Percentiles rank a stretch among this genome's conserved stretches.
Evolutionary conservation across 768 basidiomycete species (phyloP).

Genomic region (Suillus sp.): DNA sequence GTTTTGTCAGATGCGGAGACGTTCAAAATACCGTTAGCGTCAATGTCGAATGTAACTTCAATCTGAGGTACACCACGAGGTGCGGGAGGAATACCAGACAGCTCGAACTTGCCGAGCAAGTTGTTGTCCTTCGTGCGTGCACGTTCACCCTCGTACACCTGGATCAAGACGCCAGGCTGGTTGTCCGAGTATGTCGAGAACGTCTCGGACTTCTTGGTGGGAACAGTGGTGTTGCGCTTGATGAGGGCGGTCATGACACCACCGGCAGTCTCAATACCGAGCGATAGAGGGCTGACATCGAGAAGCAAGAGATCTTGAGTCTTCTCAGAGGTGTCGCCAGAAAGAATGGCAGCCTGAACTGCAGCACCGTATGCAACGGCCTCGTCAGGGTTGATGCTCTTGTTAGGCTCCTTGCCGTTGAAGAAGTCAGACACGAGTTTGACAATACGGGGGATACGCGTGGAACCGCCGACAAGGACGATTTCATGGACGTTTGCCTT

Average conservation of each 20-base stretch:
- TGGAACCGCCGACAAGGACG: conserved; percentile 96
- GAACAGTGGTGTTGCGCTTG: conserved; percentile 98
- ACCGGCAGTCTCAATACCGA: conserved; percentile 97
- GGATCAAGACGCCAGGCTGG: conserved; percentile 97
- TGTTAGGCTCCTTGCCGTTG: conserved; percentile 98
- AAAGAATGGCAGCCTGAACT: conserved; percentile 96
- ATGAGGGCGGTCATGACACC: conserved; percentile 99
- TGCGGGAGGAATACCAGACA: conserved; percentile 93
- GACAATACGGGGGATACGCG: conserved; percentile 96
- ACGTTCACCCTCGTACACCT: conserved; percentile 98
- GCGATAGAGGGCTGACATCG: conserved; percentile 88
- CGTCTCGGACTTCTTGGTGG: conserved; percentile 97
- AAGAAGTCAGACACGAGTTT: conserved; percentile 99
- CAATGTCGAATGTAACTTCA: conserved; percentile 98
- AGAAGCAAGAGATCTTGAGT: conserved; percentile 95
- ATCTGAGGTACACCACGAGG: conserved; percentile 98
- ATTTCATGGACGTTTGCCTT: conserved; percentile 95
- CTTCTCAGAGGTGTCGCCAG: conserved; percentile 97
- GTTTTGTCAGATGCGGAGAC: conserved; percentile 96
- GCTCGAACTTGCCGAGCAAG: conserved; percentile 96
- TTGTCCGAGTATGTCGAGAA: conserved; percentile 99
- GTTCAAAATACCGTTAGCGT: conserved; percentile 95
- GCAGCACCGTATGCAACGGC: conserved; percentile 99
- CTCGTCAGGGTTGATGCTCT: conserved; percentile 99
- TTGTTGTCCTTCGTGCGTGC: conserved; percentile 99